Evolutionary conservation across 306 rosid species (phyloP), one percentile per base, ranked within the genome.

Genomic region (Fragaria ananassa): DNA sequence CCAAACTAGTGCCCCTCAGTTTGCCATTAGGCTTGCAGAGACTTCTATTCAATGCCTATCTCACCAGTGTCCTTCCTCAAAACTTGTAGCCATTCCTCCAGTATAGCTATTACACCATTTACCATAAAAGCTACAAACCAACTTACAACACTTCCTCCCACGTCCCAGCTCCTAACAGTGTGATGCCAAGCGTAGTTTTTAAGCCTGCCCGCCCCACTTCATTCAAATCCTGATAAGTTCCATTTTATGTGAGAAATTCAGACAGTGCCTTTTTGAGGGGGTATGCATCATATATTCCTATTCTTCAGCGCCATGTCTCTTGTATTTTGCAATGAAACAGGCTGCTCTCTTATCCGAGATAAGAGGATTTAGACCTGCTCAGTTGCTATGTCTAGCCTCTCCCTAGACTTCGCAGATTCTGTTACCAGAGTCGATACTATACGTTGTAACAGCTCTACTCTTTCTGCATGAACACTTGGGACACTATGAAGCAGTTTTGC

Each of bases 321-420:
- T 8, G 82, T 81, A 78, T 85, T 83, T 81, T 90, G 90, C 50
- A 88, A 74, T 18, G 90, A 85, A 79, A 89, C 87, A 8, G 98
- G 94, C 77, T 85, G 91, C 80, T 91, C 98, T 81, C 89, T 83
- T 77, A 91, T 72, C 23, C 87, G 90, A 71, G 97, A 90, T 53
- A 91, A 82, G 72, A 94, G 93, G 63, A 85, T 56, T 14, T 96
- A 84, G 42, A 88, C 89, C 70, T 94, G 97, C 76, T 94, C 96
- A 3, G 92, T 90, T 39, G 98, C 96, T 45, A 87, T 81, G 77
- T 90, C 97, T 31, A 94, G 80, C 71, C 97, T 89, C 76, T 94
- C 98, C 77, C 82, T 84, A 18, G 98, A 94, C 86, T 94, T 94
- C 3, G 96, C 81, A 49, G 98, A 91, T 81, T 94, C 98, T 47